A percentile compares a stretch with the other conserved stretches of the same genome.
Evolutionary conservation across 495 filamentous ascomycete species (phyloP).

Genomic region (Xanthoparmelia taractica): DNA sequence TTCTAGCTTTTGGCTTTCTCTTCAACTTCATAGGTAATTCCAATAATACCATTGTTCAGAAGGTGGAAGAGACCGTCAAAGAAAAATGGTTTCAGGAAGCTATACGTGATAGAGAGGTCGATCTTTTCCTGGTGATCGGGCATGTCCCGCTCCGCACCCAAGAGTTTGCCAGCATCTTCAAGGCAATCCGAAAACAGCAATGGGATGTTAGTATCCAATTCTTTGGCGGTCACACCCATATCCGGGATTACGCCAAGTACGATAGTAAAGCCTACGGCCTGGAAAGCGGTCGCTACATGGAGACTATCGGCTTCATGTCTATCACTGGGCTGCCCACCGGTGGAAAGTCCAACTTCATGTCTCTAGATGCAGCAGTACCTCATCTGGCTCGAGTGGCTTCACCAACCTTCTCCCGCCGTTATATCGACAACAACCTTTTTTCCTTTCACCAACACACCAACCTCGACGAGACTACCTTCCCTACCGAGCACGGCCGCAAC

Average conservation of each 20-base stretch:
- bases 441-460: constrained; percentile 77
- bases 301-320: constrained; percentile 95
- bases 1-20: constrained; percentile 86
- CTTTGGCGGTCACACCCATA: constrained; percentile 87
- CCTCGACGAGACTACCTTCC: constrained; percentile 61
- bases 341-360: constrained; percentile 22
- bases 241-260: constrained; percentile 75
- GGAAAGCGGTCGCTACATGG: constrained; percentile 91
- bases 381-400: constrained; percentile 26
- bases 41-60: constrained; percentile 79
- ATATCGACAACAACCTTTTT: constrained; percentile 91
- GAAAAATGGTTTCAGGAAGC: constrained; percentile 85
- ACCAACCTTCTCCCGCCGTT: constrained; percentile 63
- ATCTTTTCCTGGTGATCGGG: constrained; percentile 80
- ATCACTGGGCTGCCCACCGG: constrained; percentile 57
- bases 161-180: constrained; percentile 71
- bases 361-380: constrained; percentile 24
- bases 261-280: constrained; percentile 74
- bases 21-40: constrained; percentile 87
- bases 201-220: constrained; percentile 84
- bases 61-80: constrained; percentile 68
- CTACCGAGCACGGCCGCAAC: constrained; percentile 67
- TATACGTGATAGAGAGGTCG: constrained; percentile 68
- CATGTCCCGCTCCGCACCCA: constrained; percentile 75
- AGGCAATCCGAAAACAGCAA: constrained; percentile 66